Percentiles rank a stretch among this genome's conserved stretches.
phyloP scores from a whole-genome alignment of 2,329 filamentous ascomycete species.

The Arthrobotrys conoides region DNA sequence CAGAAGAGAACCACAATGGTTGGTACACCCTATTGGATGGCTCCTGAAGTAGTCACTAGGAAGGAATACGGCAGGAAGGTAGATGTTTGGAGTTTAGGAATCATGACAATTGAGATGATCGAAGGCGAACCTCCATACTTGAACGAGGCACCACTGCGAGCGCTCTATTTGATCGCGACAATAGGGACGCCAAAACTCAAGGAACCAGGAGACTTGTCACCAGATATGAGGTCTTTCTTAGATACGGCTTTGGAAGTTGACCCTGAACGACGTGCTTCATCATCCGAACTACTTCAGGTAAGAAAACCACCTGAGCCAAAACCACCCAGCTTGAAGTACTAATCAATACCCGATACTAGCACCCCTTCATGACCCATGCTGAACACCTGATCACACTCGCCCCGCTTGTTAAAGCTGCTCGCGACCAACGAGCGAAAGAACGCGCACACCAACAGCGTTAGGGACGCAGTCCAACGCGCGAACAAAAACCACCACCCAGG shows the following conservation, averaged over 20 bases:
- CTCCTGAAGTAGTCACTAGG: slow-evolving; percentile 94
- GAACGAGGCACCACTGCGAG: slow-evolving; percentile 92
- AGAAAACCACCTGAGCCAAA: slow-evolving; percentile 66
- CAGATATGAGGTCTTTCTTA: slow-evolving; percentile 90
- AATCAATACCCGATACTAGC: slow-evolving; percentile 70
- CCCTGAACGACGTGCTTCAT: slow-evolving; percentile 94
- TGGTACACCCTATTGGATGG: slow-evolving; percentile 99
- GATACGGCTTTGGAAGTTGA: slow-evolving; percentile 95
- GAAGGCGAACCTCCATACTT: slow-evolving; percentile 97
- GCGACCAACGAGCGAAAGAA: slow-evolving; percentile 87
- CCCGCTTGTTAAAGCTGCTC: slow-evolving; percentile 86
- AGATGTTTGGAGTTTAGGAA: slow-evolving; percentile 97
- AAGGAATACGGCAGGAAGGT: slow-evolving; percentile 99
- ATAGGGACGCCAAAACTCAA: slow-evolving; percentile 97
- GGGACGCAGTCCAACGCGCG: slow-evolving; percentile 5
- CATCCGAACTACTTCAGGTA: slow-evolving; percentile 92
- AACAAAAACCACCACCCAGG: not conserved
- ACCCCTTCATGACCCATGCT: slow-evolving; percentile 84
- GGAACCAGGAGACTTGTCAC: slow-evolving; percentile 85
- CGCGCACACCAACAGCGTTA: slow-evolving; percentile 58
- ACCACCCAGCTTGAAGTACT: slow-evolving; percentile 59
- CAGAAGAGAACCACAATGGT: slow-evolving; percentile 99
- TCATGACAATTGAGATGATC: slow-evolving; percentile 99
- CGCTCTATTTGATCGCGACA: slow-evolving; percentile 95
- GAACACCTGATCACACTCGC: slow-evolving; percentile 82